Conservation (phyloP, 192 early-diverging fungal genomes). For the Radiomyces spectabilis region DNA sequence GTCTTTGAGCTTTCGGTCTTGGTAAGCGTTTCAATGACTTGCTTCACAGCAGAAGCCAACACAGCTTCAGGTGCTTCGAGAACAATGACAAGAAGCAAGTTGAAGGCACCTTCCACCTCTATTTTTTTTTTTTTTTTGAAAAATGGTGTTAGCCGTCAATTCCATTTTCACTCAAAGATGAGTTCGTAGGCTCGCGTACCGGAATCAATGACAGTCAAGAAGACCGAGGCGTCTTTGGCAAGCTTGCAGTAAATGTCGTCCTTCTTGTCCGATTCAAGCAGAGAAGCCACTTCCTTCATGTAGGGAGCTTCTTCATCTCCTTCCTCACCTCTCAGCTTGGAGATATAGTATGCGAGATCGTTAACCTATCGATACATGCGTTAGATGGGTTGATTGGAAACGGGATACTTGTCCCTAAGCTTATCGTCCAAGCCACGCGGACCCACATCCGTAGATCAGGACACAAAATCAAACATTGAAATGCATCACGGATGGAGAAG, state of each 20-base stretch:
- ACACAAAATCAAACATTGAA: background rate
- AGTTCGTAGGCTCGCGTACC: conserved; percentile 29
- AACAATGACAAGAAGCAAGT: conserved; percentile 61
- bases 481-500: too few relatives aligned
- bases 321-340: conserved; percentile 44
- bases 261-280: conserved; percentile 53
- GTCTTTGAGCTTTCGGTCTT: conserved; percentile 38
- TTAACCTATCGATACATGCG: conserved; percentile 45
- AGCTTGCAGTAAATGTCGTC: conserved; percentile 48
- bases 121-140: too few relatives aligned
- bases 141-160: background rate
- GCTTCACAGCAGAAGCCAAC: conserved; percentile 36
- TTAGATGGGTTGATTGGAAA: too few relatives aligned
- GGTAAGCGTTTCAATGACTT: conserved; percentile 35
- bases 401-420: background rate
- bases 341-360: conserved; percentile 67
- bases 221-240: conserved; percentile 41
- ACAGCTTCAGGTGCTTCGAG: conserved; percentile 35
- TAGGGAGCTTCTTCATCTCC: conserved; percentile 35
- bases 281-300: conserved; percentile 38
- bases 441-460: background rate
- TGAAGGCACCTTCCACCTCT: conserved; percentile 64
- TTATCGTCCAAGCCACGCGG: background rate
- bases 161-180: background rate
- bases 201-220: conserved; percentile 51